Conservation (phyloP, 169 alveolate genomes). For the Neospora caninum region DNA sequence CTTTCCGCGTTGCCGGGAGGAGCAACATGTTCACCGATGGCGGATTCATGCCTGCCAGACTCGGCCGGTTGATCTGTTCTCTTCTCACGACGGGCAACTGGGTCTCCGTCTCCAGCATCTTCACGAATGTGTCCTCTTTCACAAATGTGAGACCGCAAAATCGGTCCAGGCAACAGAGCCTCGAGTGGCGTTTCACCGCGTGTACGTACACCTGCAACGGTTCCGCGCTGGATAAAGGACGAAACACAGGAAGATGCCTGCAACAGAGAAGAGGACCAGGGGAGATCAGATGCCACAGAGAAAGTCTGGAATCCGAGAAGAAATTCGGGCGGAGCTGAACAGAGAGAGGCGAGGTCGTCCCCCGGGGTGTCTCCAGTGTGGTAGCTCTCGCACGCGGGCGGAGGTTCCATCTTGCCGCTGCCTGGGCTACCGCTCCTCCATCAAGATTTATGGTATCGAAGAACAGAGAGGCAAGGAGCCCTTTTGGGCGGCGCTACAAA, state of each 20-base stretch:
- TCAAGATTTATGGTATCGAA: too few species aligned
- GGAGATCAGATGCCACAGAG: background rate
- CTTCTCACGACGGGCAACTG: too few species aligned
- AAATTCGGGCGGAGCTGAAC: background rate
- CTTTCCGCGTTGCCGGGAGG: too few species aligned
- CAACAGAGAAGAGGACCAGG: background rate
- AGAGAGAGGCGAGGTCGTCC: slow-evolving; percentile 4
- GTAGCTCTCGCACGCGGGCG: background rate
- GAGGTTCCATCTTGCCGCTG: background rate
- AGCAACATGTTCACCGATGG: too few species aligned
- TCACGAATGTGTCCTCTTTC: background rate
- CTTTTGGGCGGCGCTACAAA: too few species aligned
- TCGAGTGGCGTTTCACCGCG: background rate
- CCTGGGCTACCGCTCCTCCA: too few species aligned
- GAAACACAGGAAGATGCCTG: background rate
- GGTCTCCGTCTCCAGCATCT: too few species aligned
- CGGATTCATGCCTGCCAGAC: too few species aligned
- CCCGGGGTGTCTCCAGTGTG: background rate
- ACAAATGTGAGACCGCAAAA: background rate
- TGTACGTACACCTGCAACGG: background rate
- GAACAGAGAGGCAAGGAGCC: too few species aligned
- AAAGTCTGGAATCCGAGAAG: slow-evolving; percentile 26
- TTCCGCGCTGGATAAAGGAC: background rate
- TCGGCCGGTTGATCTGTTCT: too few species aligned
- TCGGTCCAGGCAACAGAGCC: background rate